Percentiles rank a stretch among this genome's conserved stretches.
Evolutionary conservation across 805 yeast species (phyloP).

Genomic region (Yarrowia sp.): DNA sequence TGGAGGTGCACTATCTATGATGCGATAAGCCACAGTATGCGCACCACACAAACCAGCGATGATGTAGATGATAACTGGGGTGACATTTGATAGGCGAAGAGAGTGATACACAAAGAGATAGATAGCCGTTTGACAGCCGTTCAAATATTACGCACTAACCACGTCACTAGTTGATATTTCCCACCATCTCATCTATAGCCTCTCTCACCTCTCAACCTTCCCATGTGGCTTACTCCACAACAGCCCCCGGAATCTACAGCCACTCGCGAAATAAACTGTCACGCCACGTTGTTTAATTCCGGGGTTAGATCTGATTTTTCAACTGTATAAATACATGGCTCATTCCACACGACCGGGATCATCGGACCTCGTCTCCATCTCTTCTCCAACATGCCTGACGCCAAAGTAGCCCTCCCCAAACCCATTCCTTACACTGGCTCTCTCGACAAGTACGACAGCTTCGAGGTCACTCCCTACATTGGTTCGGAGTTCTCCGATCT

Average conservation of each 20-base stretch:
- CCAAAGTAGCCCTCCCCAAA: slow-evolving; percentile 12
- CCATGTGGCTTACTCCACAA: slow-evolving; percentile 23
- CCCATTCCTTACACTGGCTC: slow-evolving; percentile 43
- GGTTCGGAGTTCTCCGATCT: slow-evolving; percentile 48
- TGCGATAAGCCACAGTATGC: slow-evolving; percentile 36
- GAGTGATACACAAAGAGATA: no score
- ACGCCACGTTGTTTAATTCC: slow-evolving; percentile 23
- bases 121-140: no score
- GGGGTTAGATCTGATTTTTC: slow-evolving; percentile 3
- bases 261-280: slow-evolving; percentile 5
- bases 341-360: neutral
- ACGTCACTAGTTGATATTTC: no score
- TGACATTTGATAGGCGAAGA: no score
- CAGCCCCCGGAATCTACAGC: slow-evolving; percentile 13
- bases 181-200: neutral
- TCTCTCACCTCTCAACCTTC: neutral
- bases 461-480: slow-evolving; percentile 48
- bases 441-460: slow-evolving; percentile 46
- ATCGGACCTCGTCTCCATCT: neutral
- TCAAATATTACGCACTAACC: no score
- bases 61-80: neutral
- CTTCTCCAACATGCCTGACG: slow-evolving; percentile 28
- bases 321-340: neutral
- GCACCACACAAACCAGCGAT: slow-evolving; percentile 14
- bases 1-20: slow-evolving; percentile 19